Percentiles rank a stretch among this genome's conserved stretches.
Conservation (phyloP, 139 green algal species). For the Closterium sp. region DNA sequence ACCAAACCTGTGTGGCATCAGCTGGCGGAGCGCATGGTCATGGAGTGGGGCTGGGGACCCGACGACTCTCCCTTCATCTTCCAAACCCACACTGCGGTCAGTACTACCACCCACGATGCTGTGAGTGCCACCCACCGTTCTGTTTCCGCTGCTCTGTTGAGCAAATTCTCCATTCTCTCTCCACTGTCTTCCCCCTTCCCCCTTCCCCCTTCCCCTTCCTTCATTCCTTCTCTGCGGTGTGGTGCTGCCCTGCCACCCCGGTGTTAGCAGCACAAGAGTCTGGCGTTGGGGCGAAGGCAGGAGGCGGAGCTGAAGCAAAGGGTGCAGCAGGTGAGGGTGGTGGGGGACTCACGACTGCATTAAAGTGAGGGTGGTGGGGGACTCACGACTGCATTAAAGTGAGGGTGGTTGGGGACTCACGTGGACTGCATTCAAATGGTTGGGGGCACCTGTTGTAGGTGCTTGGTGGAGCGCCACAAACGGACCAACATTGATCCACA, state of each 20-base stretch:
- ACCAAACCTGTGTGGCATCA: not conserved
- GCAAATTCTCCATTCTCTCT: not conserved
- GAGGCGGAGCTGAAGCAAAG: not conserved
- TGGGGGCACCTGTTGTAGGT: not conserved
- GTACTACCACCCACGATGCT: not conserved
- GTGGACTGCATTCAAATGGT: not conserved
- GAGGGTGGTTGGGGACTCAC: not conserved
- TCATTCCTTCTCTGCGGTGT: not conserved
- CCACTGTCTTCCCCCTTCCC: not conserved
- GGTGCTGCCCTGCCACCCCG: not conserved
- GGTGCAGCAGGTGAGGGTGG: not conserved
- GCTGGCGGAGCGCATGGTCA: slow-evolving; percentile 16
- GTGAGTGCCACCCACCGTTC: not conserved
- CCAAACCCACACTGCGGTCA: slow-evolving; percentile 23
- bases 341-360: no score
- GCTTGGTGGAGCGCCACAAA: not conserved
- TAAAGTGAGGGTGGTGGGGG: no score
- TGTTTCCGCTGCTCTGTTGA: not conserved
- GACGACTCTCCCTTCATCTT: slow-evolving; percentile 25
- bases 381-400: no score
- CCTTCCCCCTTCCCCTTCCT: no score
- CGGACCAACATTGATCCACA: not conserved
- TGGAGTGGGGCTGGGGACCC: slow-evolving; percentile 28
- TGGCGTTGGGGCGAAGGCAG: not conserved
- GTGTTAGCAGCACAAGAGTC: not conserved